A percentile compares a stretch with the other conserved stretches of the same genome.
Evolutionary conservation across 257 asterid species (phyloP).

Genomic region (Solanum pinnatisectum): DNA sequence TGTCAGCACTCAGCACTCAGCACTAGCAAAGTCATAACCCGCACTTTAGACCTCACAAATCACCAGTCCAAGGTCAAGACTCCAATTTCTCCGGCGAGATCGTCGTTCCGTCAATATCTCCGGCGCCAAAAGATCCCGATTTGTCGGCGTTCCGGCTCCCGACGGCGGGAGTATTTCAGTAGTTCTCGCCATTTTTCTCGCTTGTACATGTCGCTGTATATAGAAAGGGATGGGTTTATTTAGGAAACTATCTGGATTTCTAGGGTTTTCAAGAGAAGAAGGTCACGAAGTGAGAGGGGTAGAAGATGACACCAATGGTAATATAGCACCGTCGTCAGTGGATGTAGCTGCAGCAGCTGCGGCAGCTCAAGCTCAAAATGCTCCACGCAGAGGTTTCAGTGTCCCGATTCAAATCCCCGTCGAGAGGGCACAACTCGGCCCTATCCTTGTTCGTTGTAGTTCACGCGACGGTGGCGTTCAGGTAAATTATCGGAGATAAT

Average conservation of each 20-base stretch:
- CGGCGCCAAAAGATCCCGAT: not conserved
- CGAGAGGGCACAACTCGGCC: conserved; percentile 45
- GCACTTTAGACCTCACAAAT: not conserved
- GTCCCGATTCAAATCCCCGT: conserved; percentile 69
- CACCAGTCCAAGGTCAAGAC: not conserved
- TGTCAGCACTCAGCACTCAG: not conserved
- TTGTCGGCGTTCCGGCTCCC: not conserved
- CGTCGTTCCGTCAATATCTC: not conserved
- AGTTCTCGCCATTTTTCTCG: not conserved
- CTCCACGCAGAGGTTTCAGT: conserved; percentile 59
- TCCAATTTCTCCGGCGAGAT: not conserved
- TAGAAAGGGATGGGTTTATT: conserved; percentile 43
- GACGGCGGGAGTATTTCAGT: not conserved
- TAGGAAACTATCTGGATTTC: conserved; percentile 37
- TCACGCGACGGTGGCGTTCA: conserved; percentile 74
- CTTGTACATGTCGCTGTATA: not conserved
- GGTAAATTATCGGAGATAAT: conserved; percentile 19
- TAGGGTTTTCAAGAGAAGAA: conserved; percentile 56
- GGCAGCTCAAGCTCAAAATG: conserved; percentile 36
- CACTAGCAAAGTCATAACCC: not conserved
- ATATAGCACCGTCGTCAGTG: conserved; percentile 12
- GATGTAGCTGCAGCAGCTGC: conserved; percentile 9
- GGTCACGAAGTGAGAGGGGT: conserved; percentile 24
- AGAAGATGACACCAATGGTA: conserved; percentile 17
- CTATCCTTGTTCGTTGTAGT: conserved; percentile 53